Evolutionary conservation across 2,329 filamentous ascomycete genomes (phyloP).

Genomic region (Basipetospora chlamydospora): DNA sequence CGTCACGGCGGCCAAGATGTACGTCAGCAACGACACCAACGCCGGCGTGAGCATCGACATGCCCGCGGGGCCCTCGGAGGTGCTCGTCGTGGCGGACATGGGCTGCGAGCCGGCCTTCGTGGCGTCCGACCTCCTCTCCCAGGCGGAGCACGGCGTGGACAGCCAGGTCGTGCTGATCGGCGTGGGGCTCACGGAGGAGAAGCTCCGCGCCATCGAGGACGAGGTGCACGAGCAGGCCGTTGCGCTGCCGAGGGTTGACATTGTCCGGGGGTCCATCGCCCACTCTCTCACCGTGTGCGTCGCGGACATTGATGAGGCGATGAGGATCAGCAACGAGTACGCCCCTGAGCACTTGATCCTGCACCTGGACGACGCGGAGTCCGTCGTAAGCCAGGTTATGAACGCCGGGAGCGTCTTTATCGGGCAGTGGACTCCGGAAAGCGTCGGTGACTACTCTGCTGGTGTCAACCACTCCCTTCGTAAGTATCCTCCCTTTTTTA

Average conservation of each 20-base stretch:
- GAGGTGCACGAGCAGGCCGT: constrained; percentile 80
- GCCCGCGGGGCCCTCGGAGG: constrained; percentile 92
- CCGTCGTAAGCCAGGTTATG: constrained; percentile 62
- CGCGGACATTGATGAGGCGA: constrained; percentile 54
- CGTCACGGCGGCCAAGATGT: constrained; percentile 96
- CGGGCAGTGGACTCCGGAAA: constrained; percentile 92
- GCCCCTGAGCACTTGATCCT: constrained; percentile 94
- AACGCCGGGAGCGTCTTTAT: constrained; percentile 96
- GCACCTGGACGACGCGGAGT: constrained; percentile 65
- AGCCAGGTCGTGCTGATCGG: constrained; percentile 89
- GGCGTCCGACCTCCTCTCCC: constrained; percentile 82
- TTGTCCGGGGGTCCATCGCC: constrained; percentile 76
- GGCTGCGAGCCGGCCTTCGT: constrained; percentile 86
- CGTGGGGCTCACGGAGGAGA: constrained; percentile 57
- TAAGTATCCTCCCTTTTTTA: constrained; percentile 37
- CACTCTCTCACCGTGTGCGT: constrained; percentile 84
- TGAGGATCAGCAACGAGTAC: constrained; percentile 80
- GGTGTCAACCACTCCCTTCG: constrained; percentile 95
- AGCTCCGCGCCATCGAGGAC: constrained; percentile 74
- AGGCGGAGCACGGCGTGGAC: constrained; percentile 93
- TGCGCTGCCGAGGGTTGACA: constrained; percentile 78
- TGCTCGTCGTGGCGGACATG: constrained; percentile 87
- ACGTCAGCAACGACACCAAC: constrained; percentile 92
- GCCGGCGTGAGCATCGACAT: constrained; percentile 95
- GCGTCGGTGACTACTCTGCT: constrained; percentile 93